Base-by-base conservation (phyloP, 306 rosid species). In the Pyrus betulifolia region DNA sequence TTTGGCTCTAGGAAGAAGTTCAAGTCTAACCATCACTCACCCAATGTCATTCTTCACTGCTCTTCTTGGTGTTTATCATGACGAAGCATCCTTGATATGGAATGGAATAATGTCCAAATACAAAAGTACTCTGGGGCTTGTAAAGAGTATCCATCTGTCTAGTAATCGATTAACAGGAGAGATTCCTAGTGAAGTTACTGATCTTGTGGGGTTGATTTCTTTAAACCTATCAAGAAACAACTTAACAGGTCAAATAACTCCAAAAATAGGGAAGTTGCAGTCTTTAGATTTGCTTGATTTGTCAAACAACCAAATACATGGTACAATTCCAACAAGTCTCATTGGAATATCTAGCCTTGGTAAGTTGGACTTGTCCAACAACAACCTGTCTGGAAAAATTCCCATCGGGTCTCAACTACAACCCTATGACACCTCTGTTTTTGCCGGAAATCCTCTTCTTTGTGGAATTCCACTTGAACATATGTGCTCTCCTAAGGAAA, bases 221-320 rank as follows among this genome's bases (percentile, higher is more conserved):
- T 23, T 23, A 60, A 60, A 60, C 33, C 8, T 84, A 11, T 84
- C 75, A 0, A 45, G 49, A 4, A 77, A 84, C 62, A 72, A 77
- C 5, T 22, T 82, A 46, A 77, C 18, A 17, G 82, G 85, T 45
- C 58, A 67, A 8, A 78, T 84, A 66, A 78, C 87, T 49, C 21
- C 45, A 4, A n/a, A 19, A 13, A 77, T 81, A 42, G 76, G 85
- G 13, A 45, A 64, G 8, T 0, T 82, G 80, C 1, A 3, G 30
- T 0, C 0, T 0, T 45, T 82, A 40, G 80, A 73, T 2, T 0
- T 0, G 2, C 67, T 84, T 19, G 81, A 78, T 55, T 63, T 78
- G 46, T 84, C 87, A 3, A 49, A 35, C 42, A 82, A 85, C 55
- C 55, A 25, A 6, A 42, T 85, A 6, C 31, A 80, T 54, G 77